Evolutionary conservation across 2,329 filamentous ascomycete species (phyloP), one percentile per base, ranked within the genome.

Genomic region (Fusarium torulosum): DNA sequence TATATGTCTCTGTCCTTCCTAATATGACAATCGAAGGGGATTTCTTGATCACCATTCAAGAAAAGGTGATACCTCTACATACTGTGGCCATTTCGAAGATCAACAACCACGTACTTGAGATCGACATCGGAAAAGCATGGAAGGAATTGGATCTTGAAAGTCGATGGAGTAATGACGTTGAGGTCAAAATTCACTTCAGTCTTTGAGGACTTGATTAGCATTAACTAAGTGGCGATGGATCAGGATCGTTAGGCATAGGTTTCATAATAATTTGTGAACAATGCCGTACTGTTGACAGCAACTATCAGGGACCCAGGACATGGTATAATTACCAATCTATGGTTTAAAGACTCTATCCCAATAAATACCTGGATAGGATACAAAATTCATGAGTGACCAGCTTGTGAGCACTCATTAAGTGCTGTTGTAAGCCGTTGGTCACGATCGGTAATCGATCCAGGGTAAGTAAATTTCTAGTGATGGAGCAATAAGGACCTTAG

Each of bases 91-190:
- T 90, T 46, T 88, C 84, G 51, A 77, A 80, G 31, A 72, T 75
- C n/a, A 80, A 87, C 59, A 71, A 77, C 0, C 82, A 84, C 59
- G 86, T 98, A 9, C 78, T 98, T 31, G 89, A 93, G 69, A 86
- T 98, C 55, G 92, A 98, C 80, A 78, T 93, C 14, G 85, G 88
- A 69, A 83, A 80, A 29, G 95, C 95, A 1, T 98, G 94, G 94
- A 85, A 86, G 44, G 88, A 92, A 72, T 85, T 94, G 81, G 86
- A 84, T 0, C 82, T 96, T 55, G 80, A 88, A 59, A 85, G 87
- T 37, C 88, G 90, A 9, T 96, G 92, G 90, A 90, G 88, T 67
- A 97, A 97, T 75, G 92, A 96, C 76, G 85, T 94, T 37, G 83
- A 87, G 63, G 80, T 96, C 41, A 89, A 90, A 75, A 77, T 93